These are phyloP conservation scores for Claviceps paspali DNA, from an alignment of 2,329 filamentous ascomycete genomes.

Conservation along the genomic window DNA sequence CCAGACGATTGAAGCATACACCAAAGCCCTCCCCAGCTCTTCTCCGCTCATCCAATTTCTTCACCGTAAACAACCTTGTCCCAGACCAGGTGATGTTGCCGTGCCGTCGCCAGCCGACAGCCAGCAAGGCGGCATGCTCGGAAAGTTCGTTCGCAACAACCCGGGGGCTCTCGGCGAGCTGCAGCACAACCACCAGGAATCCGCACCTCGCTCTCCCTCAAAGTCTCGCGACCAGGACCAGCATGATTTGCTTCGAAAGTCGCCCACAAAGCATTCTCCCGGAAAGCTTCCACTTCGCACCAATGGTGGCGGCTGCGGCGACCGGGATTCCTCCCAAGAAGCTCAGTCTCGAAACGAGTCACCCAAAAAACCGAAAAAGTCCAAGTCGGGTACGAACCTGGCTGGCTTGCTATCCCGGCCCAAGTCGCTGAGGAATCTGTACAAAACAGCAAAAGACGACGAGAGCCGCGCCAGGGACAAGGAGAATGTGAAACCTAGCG, in stretches of 20 bases:
- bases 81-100: conserved; percentile 17
- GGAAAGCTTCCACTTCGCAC: conserved; percentile 29
- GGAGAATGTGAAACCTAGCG: conserved; percentile 57
- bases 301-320: conserved; percentile 17
- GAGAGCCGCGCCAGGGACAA: conserved; percentile 50
- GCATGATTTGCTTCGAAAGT: conserved; percentile 11
- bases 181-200: conserved; percentile 37
- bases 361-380: conserved; percentile 55
- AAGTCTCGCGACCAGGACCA: conserved; percentile 20
- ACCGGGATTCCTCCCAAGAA: conserved; percentile 18
- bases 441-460: conserved; percentile 37
- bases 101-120: background rate
- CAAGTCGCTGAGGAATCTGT: conserved; percentile 56
- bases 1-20: conserved; percentile 3
- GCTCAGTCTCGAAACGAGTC: conserved; percentile 31
- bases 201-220: conserved; percentile 22
- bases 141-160: conserved; percentile 21
- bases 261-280: conserved; percentile 15
- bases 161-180: conserved; percentile 39
- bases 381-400: conserved; percentile 74
- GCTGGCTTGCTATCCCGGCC: conserved; percentile 58
- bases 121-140: conserved; percentile 15
- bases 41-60: conserved; percentile 26
- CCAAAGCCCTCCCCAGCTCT: conserved; percentile 9
- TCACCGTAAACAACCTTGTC: conserved; percentile 31